Evolutionary conservation across 140 eudicot genomes (phyloP), one percentile per base, ranked within the genome.

Genomic region (Bidens hawaiensis): DNA sequence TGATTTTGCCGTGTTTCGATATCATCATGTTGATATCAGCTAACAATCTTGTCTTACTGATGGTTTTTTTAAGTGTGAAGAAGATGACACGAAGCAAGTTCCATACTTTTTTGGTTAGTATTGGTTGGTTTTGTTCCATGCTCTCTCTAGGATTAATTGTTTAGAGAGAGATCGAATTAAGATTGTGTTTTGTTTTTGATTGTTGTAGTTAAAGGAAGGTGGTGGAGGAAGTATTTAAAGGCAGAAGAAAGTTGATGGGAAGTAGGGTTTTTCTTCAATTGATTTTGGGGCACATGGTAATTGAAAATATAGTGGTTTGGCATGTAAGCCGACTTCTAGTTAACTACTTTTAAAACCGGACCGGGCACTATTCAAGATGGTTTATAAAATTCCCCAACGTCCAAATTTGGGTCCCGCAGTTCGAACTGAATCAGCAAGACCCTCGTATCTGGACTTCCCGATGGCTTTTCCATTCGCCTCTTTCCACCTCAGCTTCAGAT

Each of bases 111-210:
- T 79, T 88, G 28, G 90, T 69, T 9, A 81, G 42, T 8, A 62
- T 22, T 28, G 79, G 81, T 53, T 46, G 21, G 27, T 77, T 79
- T 75, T 66, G 83, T 6, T 82, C 94, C 96, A 88, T 88, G 72
- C 42, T 67, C 26, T 64, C 14, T 52, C 4, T 59, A 15, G 55
- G 46, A 16, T 43, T 63, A 5, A 11, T 21, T 46, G 47, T 59
- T 57, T 58, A 65, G 78, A 60, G 61, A 58, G 65, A 26, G 67
- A 13, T 10, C 7, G 9, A n/a, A n/a, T n/a, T n/a, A 15, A 1
- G n/a, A 17, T 17, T 8, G 47, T 52, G 36, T 62, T 21, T 15
- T 60, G 58, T 73, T 15, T 19, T 45, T 36, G 4, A 50, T 66
- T 60, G n/a, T n/a, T n/a, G 60, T 33, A 33, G 15, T 18, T 24